These are phyloP conservation scores for Candida sanyaensis DNA, from an alignment of 1,139 yeast genomes.

Conservation along the genomic window DNA sequence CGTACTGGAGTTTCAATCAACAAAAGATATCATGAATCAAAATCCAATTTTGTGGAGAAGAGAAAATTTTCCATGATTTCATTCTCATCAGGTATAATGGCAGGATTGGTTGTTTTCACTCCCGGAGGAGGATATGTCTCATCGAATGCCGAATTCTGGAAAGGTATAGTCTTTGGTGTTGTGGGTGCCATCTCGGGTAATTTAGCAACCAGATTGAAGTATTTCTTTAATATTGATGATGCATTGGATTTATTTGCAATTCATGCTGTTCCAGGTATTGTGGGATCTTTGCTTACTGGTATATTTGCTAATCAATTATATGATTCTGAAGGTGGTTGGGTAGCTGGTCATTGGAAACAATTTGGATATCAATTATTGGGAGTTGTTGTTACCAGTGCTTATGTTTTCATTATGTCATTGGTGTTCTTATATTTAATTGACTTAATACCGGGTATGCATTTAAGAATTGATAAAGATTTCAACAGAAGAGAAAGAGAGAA, in stretches of 20 bases:
- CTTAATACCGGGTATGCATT: conserved; percentile 46
- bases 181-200: conserved; percentile 41
- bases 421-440: conserved; percentile 44
- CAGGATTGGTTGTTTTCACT: conserved; percentile 47
- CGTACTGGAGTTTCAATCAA: conserved; percentile 22
- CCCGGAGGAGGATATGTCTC: conserved; percentile 50
- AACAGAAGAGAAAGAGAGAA: conserved; percentile 33
- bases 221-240: conserved; percentile 42
- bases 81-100: conserved; percentile 43
- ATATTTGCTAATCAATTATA: conserved; percentile 39
- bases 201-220: conserved; percentile 43
- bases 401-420: conserved; percentile 38
- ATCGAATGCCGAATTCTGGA: conserved; percentile 42
- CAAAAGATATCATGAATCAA: conserved; percentile 23
- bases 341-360: conserved; percentile 48
- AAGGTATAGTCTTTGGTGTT: conserved; percentile 40
- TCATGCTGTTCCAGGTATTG: conserved; percentile 47
- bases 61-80: conserved; percentile 43
- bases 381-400: conserved; percentile 39
- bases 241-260: conserved; percentile 49
- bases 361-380: conserved; percentile 52
- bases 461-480: conserved; percentile 46
- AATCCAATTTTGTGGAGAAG: conserved; percentile 19
- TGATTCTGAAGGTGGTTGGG: conserved; percentile 49
- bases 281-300: conserved; percentile 46